Conservation (phyloP, 352 stramenopile genomes). For the Plasmopara halstedii region DNA sequence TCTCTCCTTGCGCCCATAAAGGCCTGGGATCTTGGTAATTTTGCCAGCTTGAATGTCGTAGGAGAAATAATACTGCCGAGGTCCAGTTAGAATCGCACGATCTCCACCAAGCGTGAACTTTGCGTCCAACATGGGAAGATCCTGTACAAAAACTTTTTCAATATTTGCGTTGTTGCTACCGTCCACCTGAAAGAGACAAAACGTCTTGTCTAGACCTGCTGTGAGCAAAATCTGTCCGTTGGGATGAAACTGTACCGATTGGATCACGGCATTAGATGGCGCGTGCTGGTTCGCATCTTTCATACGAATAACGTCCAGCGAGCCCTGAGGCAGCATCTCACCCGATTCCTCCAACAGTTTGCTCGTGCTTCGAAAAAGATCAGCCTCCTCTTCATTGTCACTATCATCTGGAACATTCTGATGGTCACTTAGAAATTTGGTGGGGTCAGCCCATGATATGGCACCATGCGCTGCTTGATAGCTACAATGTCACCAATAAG, state of each 20-base stretch:
- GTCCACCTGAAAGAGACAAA: slow-evolving; percentile 91
- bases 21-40: slow-evolving; percentile 85
- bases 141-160: slow-evolving; percentile 85
- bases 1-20: slow-evolving; percentile 86
- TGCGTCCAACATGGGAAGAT: slow-evolving; percentile 83
- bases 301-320: slow-evolving; percentile 66
- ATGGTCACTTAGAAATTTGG: slow-evolving; percentile 49
- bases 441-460: slow-evolving; percentile 63
- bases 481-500: slow-evolving; percentile 16
- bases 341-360: slow-evolving; percentile 46
- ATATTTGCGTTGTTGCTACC: slow-evolving; percentile 84
- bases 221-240: slow-evolving; percentile 85
- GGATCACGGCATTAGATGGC: slow-evolving; percentile 76
- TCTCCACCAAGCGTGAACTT: slow-evolving; percentile 76
- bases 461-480: slow-evolving; percentile 50
- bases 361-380: slow-evolving; percentile 43
- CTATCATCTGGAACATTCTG: slow-evolving; percentile 30
- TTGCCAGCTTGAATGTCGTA: slow-evolving; percentile 93
- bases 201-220: slow-evolving; percentile 88
- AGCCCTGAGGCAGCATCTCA: slow-evolving; percentile 49
- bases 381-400: slow-evolving; percentile 54
- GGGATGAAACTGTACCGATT: slow-evolving; percentile 85
- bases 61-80: slow-evolving; percentile 94
- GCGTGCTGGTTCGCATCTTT: slow-evolving; percentile 90
- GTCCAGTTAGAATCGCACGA: slow-evolving; percentile 87